Conservation (phyloP, 129 eudicot species). For the Saussurea involucrata region DNA sequence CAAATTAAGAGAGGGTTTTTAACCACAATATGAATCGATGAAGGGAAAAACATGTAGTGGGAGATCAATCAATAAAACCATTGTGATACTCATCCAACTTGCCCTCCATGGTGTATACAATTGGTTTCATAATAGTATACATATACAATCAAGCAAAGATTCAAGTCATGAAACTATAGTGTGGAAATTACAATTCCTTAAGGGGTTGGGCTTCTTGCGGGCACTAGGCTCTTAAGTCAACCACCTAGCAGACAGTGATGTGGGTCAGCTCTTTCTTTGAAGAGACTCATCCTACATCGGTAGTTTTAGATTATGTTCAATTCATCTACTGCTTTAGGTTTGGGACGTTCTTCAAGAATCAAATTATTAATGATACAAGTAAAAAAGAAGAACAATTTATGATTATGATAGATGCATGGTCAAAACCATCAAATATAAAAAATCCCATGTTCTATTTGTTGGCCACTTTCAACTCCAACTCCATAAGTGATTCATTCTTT, state of each 20-base stretch:
- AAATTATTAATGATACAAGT: conserved; percentile 6
- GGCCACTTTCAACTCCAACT: conserved; percentile 21
- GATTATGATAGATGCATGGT: conserved; percentile 8
- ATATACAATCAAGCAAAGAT: neutral
- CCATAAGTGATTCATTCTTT: conserved; percentile 5
- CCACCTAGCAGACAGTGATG: neutral
- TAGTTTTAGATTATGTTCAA: neutral
- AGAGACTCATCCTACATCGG: neutral
- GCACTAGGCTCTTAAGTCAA: too few species aligned
- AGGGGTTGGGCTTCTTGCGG: too few species aligned
- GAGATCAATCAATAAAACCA: neutral
- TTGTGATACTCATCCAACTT: neutral
- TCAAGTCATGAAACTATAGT: neutral
- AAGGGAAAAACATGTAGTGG: neutral
- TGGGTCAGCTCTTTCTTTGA: neutral
- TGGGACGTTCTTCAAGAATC: neutral
- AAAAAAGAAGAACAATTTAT: neutral
- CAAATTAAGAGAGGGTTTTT: neutral
- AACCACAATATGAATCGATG: neutral
- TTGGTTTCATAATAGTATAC: neutral
- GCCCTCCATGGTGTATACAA: neutral
- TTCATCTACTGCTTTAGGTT: neutral
- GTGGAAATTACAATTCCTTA: neutral
- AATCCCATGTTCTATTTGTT: conserved; percentile 26
- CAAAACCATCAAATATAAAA: conserved; percentile 14